Evolutionary conservation across 768 basidiomycete species (phyloP), one percentile per base, ranked within the genome.

Genomic region (Suillus bovinus): DNA sequence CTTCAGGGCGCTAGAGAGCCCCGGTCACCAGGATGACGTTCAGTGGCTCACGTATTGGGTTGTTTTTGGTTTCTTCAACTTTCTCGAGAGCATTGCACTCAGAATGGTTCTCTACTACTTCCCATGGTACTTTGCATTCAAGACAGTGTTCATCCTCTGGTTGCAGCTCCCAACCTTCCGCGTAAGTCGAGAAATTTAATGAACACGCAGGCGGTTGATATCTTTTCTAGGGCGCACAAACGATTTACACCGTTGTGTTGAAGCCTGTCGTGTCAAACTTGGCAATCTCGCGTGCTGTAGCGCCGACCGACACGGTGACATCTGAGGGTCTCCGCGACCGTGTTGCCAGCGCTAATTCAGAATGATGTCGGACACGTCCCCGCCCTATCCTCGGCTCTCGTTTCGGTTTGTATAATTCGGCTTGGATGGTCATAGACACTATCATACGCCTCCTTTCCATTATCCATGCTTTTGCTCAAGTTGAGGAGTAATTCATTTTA

Each of bases 11-110:
- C 86, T 99, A 72, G 96, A 99, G 77, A 77, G 84, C 5, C 92
- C 93, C n/a, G 82, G 84, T 3, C 81, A 87, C 63, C 83, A 88
- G 67, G 94, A 96, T 68, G 92, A 96, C 77, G 82, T 90, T 70
- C 95, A 97, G 78, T 98, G 95, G 95, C 83, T 98, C 71, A 96
- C 96, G 3, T 99, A 99, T 82, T 99, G 96, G 96, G 84, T 93
- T 72, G 84, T 96, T 59, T 96, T 97, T 69, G 94, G 94, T 60
- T 90, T 88, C 77, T 89, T 97, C 85, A 96, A 90, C 81, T 93
- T 97, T 78, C 70, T 92, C 63, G 96, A 98, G 80, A 89, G 86
- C 71, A 83, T 96, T 68, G 93, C 91, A 58, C 81, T 93, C 66
- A 86, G 90, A 58, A 63, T 91, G 64, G 84, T 97, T 63, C 87